Percentiles rank a stretch among this genome's conserved stretches.
These are phyloP conservation scores for Neurospora sp. DNA, from an alignment of 495 filamentous ascomycete species.

Conservation along the genomic window DNA sequence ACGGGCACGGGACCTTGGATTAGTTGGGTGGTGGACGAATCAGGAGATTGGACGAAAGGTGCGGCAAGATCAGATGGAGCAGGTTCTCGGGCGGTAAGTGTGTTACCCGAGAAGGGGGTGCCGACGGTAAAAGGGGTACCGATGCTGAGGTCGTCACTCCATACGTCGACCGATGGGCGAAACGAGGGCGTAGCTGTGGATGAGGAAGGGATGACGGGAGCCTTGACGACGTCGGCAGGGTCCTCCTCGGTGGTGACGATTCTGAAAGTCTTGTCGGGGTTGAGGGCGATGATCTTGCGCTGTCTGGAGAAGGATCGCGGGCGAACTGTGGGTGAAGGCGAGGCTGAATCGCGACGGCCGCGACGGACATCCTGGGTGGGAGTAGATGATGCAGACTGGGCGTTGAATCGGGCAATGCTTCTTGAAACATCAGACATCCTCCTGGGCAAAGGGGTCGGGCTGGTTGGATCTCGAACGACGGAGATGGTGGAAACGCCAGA, in stretches of 20 bases:
- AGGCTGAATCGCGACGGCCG: slow-evolving; percentile 8
- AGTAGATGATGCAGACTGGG: slow-evolving; percentile 9
- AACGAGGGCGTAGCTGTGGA: slow-evolving; percentile 33
- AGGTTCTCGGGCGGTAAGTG: slow-evolving; percentile 8
- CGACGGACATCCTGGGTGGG: slow-evolving; percentile 12
- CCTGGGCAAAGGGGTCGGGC: slow-evolving; percentile 14
- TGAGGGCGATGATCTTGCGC: slow-evolving; percentile 28
- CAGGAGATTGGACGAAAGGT: slow-evolving; percentile 18
- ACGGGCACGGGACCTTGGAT: slow-evolving; percentile 31
- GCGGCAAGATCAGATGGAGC: slow-evolving; percentile 14
- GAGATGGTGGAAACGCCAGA: slow-evolving; percentile 25
- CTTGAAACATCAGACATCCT: slow-evolving; percentile 25
- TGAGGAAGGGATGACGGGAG: slow-evolving; percentile 23
- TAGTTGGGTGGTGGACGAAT: slow-evolving; percentile 26
- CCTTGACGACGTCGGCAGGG: slow-evolving; percentile 15
- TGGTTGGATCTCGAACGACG: slow-evolving; percentile 15
- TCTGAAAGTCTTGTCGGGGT: slow-evolving; percentile 41
- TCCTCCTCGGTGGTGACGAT: slow-evolving; percentile 21
- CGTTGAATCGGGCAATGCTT: slow-evolving; percentile 16
- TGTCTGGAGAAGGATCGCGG: slow-evolving; percentile 27
- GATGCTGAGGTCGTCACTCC: slow-evolving; percentile 28
- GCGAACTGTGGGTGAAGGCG: slow-evolving; percentile 6
- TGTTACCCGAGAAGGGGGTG: slow-evolving; percentile 33
- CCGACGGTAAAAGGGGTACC: slow-evolving; percentile 24
- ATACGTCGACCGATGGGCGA: slow-evolving; percentile 35